phyloP scores from a whole-genome alignment of 148 eudicot species.

The Simmondsia chinensis region DNA sequence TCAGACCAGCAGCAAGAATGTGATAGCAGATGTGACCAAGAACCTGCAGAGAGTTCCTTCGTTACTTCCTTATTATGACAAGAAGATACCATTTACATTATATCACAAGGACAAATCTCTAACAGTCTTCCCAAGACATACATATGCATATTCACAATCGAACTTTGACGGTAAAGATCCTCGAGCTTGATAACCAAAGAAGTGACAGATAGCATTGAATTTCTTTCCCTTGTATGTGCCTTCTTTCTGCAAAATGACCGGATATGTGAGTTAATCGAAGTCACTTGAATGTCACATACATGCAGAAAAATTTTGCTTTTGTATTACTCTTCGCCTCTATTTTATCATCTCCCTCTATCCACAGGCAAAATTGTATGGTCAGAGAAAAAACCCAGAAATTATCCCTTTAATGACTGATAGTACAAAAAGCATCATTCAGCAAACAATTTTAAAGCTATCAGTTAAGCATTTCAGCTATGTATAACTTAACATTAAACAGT shows the following conservation, averaged over 20 bases:
- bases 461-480: too few species aligned
- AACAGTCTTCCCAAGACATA: conserved; percentile 22
- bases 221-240: conserved; percentile 99
- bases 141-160: conserved; percentile 96
- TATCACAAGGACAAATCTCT: not conserved
- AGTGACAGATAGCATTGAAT: conserved; percentile 95
- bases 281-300: not conserved
- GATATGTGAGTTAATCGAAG: not conserved
- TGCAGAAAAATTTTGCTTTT: too few species aligned
- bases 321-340: too few species aligned
- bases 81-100: not conserved
- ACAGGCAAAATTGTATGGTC: too few species aligned
- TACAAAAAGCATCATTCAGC: too few species aligned
- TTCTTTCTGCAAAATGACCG: conserved; percentile 56
- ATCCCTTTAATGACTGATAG: too few species aligned
- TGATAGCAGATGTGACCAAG: conserved; percentile 95
- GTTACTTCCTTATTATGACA: conserved; percentile 4
- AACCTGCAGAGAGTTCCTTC: conserved; percentile 61
- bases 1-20: conserved; percentile 89
- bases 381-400: too few species aligned
- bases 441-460: too few species aligned
- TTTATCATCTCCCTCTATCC: too few species aligned
- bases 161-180: conserved; percentile 96
- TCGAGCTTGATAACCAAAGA: conserved; percentile 97
- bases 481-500: too few species aligned